phyloP scores from a whole-genome alignment of 176 grass and related monocot species.

The Triticum timopheevii region DNA sequence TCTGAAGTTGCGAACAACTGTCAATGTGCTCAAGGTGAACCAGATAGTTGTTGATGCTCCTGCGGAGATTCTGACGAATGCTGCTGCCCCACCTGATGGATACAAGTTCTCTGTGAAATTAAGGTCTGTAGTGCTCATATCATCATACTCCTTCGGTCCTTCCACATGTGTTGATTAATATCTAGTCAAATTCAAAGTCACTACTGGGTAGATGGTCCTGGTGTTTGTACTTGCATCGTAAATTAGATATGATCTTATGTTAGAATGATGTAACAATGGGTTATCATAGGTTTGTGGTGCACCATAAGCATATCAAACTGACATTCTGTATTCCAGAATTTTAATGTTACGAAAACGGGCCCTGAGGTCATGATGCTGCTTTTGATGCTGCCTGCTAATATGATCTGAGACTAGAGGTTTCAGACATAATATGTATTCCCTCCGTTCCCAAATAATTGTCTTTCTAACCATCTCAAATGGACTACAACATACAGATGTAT shows the following conservation, averaged over 20 bases:
- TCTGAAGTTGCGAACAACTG: slow-evolving; percentile 66
- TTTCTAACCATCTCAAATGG: too few species aligned
- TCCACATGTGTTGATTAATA: slow-evolving; percentile 16
- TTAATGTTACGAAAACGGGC: not conserved
- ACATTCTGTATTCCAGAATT: not conserved
- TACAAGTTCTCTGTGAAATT: slow-evolving; percentile 71
- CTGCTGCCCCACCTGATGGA: slow-evolving; percentile 54
- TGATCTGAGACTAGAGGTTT: too few species aligned
- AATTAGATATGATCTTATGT: not conserved
- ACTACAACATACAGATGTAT: too few species aligned
- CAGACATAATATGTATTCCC: too few species aligned
- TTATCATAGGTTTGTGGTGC: slow-evolving; percentile 8
- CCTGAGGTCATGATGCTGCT: not conserved
- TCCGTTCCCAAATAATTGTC: too few species aligned
- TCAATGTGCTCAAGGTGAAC: slow-evolving; percentile 64
- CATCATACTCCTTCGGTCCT: not conserved
- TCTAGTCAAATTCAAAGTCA: slow-evolving; percentile 20
- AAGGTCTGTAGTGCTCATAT: slow-evolving; percentile 49
- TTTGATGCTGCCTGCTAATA: too few species aligned
- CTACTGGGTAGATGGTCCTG: not conserved
- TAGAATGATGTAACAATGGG: not conserved
- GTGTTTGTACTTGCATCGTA: not conserved
- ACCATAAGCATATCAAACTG: not conserved
- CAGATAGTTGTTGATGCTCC: slow-evolving; percentile 69
- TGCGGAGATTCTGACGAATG: slow-evolving; percentile 64